These are phyloP conservation scores for Ustilago esculenta DNA, from an alignment of 1,284 basidiomycete species.

Conservation along the genomic window DNA sequence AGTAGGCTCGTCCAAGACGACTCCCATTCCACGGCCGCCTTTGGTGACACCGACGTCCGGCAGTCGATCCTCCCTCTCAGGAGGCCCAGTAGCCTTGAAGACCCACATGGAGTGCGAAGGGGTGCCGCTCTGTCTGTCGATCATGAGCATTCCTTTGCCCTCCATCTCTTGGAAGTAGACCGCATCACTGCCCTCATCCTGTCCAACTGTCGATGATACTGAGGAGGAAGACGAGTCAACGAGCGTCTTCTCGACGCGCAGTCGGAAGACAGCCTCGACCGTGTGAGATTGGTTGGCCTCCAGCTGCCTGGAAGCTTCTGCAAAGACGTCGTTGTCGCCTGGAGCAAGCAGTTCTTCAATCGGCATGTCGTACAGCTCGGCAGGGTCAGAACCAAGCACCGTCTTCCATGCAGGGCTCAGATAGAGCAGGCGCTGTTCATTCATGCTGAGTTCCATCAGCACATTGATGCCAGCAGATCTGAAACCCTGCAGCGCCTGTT, in stretches of 20 bases:
- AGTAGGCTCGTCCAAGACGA: conserved; percentile 31
- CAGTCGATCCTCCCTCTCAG: conserved; percentile 57
- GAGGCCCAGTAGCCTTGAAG: conserved; percentile 77
- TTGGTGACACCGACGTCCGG: conserved; percentile 36
- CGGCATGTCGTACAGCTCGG: conserved; percentile 79
- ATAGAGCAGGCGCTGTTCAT: conserved; percentile 87
- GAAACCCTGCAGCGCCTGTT: conserved; percentile 20
- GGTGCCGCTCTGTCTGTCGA: conserved; percentile 83
- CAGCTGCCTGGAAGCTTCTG: conserved; percentile 84
- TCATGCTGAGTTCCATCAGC: conserved; percentile 91
- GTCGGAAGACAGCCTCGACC: conserved; percentile 87
- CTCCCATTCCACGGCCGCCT: conserved; percentile 26
- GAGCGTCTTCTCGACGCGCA: conserved; percentile 72
- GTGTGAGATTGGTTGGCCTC: conserved; percentile 93
- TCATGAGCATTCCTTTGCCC: conserved; percentile 98
- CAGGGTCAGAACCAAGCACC: conserved; percentile 85
- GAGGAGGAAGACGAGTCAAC: conserved; percentile 72
- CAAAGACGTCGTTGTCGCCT: conserved; percentile 85
- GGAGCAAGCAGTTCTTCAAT: conserved; percentile 85
- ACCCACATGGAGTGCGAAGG: conserved; percentile 99
- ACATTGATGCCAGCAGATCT: conserved; percentile 53
- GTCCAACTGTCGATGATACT: conserved; percentile 42
- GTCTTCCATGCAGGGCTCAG: conserved; percentile 93
- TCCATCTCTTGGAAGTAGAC: conserved; percentile 87
- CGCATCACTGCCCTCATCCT: conserved; percentile 63